Conservation (phyloP, 257 asterid species). For the Solanum corneliomulleri region DNA sequence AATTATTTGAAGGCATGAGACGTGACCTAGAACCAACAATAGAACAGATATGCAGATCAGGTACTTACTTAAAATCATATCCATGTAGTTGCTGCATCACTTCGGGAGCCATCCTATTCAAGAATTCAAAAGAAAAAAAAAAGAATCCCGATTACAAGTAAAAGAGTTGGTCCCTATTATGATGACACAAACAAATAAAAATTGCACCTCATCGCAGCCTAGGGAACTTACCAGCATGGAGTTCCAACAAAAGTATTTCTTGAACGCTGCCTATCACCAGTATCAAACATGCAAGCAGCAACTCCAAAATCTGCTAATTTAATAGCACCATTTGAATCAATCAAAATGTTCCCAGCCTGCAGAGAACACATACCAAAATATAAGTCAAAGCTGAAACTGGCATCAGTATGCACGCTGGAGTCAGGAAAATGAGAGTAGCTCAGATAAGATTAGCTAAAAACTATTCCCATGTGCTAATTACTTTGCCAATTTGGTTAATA, state of each 20-base stretch:
- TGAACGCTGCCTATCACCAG: conserved; percentile 96
- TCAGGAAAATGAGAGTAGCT: neutral
- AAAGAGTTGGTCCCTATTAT: neutral
- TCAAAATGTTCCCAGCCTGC: conserved; percentile 94
- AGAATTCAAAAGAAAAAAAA: neutral
- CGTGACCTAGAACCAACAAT: neutral
- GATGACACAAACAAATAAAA: neutral
- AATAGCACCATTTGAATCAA: conserved; percentile 71
- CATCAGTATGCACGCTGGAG: neutral
- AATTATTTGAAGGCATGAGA: neutral
- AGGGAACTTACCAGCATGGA: conserved; percentile 76
- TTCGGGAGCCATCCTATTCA: conserved; percentile 98
- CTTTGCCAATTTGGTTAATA: neutral
- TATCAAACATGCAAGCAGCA: conserved; percentile 91
- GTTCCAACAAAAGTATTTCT: conserved; percentile 99
- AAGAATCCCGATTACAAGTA: neutral
- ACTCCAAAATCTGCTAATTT: conserved; percentile 99
- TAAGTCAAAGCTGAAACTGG: neutral
- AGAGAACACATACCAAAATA: neutral
- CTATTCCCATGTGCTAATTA: neutral
- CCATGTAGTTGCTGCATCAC: conserved; percentile 99
- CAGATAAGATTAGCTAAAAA: neutral
- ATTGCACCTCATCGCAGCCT: neutral
- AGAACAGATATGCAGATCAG: neutral
- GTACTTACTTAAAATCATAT: conserved; percentile 89